Evolutionary conservation across 2,329 filamentous ascomycete species (phyloP).

Genomic region (Colletotrichum spinosum): DNA sequence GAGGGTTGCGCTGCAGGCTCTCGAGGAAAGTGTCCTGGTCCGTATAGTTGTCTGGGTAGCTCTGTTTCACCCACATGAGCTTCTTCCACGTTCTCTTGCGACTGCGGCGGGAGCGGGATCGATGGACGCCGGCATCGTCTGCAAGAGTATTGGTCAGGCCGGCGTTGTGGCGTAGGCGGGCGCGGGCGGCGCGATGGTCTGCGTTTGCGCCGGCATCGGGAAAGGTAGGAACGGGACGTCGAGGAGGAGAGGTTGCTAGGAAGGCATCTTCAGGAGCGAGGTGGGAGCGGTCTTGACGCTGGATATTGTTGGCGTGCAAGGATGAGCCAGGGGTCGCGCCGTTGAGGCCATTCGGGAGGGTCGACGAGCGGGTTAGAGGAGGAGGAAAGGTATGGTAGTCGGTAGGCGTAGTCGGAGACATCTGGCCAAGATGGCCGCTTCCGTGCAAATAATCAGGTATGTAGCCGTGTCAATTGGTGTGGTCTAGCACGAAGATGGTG

Average conservation of each 20-base stretch:
- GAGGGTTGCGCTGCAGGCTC: constrained; percentile 92
- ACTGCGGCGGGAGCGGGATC: constrained; percentile 73
- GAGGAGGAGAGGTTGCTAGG: constrained; percentile 70
- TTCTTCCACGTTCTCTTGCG: constrained; percentile 90
- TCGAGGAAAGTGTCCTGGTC: constrained; percentile 97
- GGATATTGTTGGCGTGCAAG: constrained; percentile 7
- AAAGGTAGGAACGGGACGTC: constrained; percentile 54
- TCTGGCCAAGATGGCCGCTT: constrained; percentile 18
- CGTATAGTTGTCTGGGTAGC: constrained; percentile 98
- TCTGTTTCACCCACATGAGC: constrained; percentile 97
- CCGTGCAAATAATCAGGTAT: not conserved
- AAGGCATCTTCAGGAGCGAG: constrained; percentile 90
- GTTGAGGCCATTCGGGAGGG: constrained; percentile 49
- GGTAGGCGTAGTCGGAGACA: constrained; percentile 36
- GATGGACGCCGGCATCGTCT: constrained; percentile 59
- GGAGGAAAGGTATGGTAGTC: constrained; percentile 38
- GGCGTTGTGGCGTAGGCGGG: constrained; percentile 39
- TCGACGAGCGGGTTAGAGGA: constrained; percentile 53
- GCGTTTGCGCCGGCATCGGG: constrained; percentile 36
- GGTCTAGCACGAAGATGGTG: not conserved
- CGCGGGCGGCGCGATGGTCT: constrained; percentile 38
- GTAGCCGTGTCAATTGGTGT: not conserved
- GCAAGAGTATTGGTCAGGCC: constrained; percentile 20
- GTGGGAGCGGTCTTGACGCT: constrained; percentile 67
- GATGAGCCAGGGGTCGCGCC: constrained; percentile 40